Conservation (phyloP, 495 filamentous ascomycete genomes). For the Cetradonia linearis region DNA sequence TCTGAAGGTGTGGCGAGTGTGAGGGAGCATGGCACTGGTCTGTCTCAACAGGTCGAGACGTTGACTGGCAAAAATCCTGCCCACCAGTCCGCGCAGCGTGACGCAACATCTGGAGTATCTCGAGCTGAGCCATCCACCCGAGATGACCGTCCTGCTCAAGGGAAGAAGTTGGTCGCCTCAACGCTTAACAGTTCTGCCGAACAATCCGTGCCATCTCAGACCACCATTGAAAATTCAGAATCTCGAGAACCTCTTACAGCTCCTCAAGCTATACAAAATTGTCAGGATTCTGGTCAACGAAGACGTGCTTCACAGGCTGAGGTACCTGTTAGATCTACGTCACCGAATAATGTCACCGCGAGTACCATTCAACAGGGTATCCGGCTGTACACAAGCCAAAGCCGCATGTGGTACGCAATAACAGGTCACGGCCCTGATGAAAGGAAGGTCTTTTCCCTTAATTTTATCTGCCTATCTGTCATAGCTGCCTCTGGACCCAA, state of each 20-base stretch:
- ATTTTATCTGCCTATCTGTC: slow-evolving; percentile 68
- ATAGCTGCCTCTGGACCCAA: slow-evolving; percentile 61
- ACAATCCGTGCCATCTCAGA: not conserved
- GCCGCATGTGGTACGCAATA: slow-evolving; percentile 66
- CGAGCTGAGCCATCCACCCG: too few relatives aligned
- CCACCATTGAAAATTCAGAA: not conserved
- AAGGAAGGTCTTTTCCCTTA: slow-evolving; percentile 50
- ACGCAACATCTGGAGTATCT: too few relatives aligned
- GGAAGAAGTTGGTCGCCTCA: not conserved
- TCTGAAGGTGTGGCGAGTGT: not conserved
- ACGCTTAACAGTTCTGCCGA: not conserved
- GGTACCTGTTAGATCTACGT: not conserved
- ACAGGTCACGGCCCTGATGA: slow-evolving; percentile 72
- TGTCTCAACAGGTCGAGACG: too few relatives aligned
- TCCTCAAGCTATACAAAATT: not conserved
- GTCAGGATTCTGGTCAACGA: not conserved
- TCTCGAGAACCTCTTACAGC: not conserved
- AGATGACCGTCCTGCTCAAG: not conserved
- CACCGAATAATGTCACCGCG: not conserved
- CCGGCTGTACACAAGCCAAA: slow-evolving; percentile 49
- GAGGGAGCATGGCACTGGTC: too few relatives aligned
- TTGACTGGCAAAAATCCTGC: too few relatives aligned
- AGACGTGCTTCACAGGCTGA: not conserved
- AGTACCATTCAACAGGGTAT: slow-evolving; percentile 20
- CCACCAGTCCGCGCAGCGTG: too few relatives aligned